phyloP scores from a whole-genome alignment of 2,329 filamentous ascomycete species.

The Setomelanomma holmii region DNA sequence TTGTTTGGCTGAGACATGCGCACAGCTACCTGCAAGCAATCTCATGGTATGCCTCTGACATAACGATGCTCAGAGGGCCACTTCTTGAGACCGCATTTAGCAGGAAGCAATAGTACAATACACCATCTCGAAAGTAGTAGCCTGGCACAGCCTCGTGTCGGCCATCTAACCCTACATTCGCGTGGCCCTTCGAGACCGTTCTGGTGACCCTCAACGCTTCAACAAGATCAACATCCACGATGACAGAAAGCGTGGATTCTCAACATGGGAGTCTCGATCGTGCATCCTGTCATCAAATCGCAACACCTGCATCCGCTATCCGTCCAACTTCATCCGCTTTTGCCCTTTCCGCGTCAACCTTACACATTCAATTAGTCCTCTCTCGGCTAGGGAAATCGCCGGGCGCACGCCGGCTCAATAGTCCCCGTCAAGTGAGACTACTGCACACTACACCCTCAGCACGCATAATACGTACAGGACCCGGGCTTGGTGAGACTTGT shows the following conservation, averaged over 20 bases:
- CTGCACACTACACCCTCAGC: conserved; percentile 30
- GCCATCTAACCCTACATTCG: conserved; percentile 10
- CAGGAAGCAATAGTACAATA: conserved; percentile 12
- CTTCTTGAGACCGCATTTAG: conserved; percentile 3
- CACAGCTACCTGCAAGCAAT: conserved; percentile 20
- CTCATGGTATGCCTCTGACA: conserved; percentile 17
- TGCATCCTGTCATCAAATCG: conserved; percentile 30
- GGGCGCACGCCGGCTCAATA: conserved; percentile 17
- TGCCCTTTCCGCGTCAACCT: conserved; percentile 12
- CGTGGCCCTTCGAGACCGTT: conserved; percentile 14
- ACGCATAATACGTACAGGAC: conserved; percentile 24
- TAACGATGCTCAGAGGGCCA: conserved; percentile 10
- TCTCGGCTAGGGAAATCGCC: conserved; percentile 9
- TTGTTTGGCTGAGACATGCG: conserved; percentile 27
- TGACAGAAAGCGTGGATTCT: conserved; percentile 10
- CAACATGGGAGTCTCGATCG: conserved; percentile 34
- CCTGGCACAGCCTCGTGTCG: conserved; percentile 15
- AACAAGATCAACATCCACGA: conserved; percentile 15
- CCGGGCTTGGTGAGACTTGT: conserved; percentile 24
- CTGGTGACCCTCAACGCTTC: conserved; percentile 13
- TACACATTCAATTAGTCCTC: conserved; percentile 10
- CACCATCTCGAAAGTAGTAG: conserved; percentile 13
- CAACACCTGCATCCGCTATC: conserved; percentile 25
- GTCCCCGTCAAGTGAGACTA: conserved; percentile 25
- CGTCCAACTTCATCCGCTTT: conserved; percentile 15